These are phyloP conservation scores for Cornus kousa DNA, from an alignment of 148 eudicot genomes.

Conservation along the genomic window DNA sequence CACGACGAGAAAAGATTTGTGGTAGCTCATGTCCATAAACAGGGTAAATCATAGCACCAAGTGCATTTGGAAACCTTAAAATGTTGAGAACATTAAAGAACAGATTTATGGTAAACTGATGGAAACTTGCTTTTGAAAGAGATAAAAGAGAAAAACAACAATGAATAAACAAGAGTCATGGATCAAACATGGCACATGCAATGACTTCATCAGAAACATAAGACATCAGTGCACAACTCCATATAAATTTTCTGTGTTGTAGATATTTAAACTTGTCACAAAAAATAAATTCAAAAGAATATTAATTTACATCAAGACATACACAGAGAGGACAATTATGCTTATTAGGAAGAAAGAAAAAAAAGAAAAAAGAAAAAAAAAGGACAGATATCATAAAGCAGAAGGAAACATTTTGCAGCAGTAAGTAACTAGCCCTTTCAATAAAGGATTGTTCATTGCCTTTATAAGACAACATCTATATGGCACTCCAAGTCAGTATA, in stretches of 20 bases:
- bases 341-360: background rate
- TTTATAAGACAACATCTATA: background rate
- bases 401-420: background rate
- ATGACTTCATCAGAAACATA: conserved; percentile 3
- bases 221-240: background rate
- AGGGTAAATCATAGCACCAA: conserved; percentile 86
- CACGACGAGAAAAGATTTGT: conserved; percentile 95
- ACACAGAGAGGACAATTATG: background rate
- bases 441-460: background rate
- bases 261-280: background rate
- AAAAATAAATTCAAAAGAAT: too few relatives aligned
- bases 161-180: background rate
- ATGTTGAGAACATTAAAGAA: conserved; percentile 1
- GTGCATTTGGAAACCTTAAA: conserved; percentile 78
- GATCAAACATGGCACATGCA: background rate
- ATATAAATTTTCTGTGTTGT: background rate
- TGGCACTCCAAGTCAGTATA: background rate
- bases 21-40: conserved; percentile 91
- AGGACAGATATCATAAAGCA: background rate
- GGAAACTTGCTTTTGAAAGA: background rate
- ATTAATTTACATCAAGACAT: background rate
- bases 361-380: too few relatives aligned
- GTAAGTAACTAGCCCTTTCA: background rate
- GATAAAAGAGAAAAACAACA: background rate
- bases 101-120: background rate